A percentile compares a stretch with the other conserved stretches of the same genome.
Evolutionary conservation across 75 land plant genomes (phyloP).

Genomic region (Cryptomeria japonica): DNA sequence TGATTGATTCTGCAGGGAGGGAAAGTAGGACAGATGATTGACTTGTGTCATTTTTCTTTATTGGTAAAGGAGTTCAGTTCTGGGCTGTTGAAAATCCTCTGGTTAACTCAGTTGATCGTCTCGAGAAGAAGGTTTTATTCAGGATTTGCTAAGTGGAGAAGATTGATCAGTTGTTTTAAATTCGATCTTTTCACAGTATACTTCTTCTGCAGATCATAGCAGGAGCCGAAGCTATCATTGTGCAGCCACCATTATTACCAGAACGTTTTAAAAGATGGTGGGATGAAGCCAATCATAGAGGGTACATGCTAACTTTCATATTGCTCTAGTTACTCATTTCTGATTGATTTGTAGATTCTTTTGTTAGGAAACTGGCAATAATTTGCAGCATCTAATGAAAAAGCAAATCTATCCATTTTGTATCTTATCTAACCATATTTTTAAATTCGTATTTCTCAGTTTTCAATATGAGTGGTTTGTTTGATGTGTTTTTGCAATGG

Average conservation of each 20-base stretch:
- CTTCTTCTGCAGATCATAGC: slow-evolving; percentile 18
- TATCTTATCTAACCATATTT: neutral
- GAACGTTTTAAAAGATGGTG: slow-evolving; percentile 29
- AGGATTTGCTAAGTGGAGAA: neutral
- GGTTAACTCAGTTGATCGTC: slow-evolving; percentile 28
- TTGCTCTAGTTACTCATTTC: neutral
- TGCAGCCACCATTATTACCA: slow-evolving; percentile 36
- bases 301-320: slow-evolving; percentile 14
- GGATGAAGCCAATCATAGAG: slow-evolving; percentile 26
- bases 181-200: neutral
- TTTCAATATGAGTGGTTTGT: neutral
- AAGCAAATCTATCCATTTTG: neutral
- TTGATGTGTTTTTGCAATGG: neutral
- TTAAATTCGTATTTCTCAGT: neutral
- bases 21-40: slow-evolving; percentile 7
- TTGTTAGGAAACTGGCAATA: neutral
- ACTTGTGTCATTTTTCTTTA: slow-evolving; percentile 17
- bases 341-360: neutral
- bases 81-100: slow-evolving; percentile 43
- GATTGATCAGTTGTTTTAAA: neutral
- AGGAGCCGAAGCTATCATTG: slow-evolving; percentile 34
- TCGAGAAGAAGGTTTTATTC: slow-evolving; percentile 28
- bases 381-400: neutral
- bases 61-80: slow-evolving; percentile 31
- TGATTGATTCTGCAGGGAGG: neutral